Evolutionary conservation across 2,329 filamentous ascomycete genomes (phyloP).

Genomic region (Xylaria sp.): DNA sequence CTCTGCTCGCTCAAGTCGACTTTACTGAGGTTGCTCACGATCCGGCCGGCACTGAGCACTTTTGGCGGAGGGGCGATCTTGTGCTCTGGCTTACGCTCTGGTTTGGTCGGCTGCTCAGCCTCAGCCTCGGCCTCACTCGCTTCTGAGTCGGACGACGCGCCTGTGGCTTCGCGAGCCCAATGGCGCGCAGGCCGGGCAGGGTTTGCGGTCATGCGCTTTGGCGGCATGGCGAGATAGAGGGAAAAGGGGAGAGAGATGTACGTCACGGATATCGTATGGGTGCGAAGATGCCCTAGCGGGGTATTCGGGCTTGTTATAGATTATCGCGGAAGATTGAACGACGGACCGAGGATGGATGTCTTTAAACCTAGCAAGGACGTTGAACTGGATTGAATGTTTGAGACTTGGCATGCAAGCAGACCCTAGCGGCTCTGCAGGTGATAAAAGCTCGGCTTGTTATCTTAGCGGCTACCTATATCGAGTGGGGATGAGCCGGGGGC

Average conservation of each 20-base stretch:
- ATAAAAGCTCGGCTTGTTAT: constrained; percentile 18
- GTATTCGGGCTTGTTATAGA: not conserved
- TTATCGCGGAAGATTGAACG: not conserved
- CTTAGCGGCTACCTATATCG: constrained; percentile 28
- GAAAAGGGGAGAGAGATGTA: not conserved
- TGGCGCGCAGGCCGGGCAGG: constrained; percentile 83
- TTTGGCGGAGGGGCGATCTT: constrained; percentile 67
- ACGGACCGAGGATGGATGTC: not conserved
- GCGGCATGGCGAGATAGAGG: constrained; percentile 61
- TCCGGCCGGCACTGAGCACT: constrained; percentile 65
- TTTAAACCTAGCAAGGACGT: not conserved
- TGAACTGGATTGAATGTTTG: not conserved
- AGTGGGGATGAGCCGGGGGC: not conserved
- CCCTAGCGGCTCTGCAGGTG: not conserved
- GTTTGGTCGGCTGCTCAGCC: constrained; percentile 43
- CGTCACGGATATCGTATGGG: not conserved
- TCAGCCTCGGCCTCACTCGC: constrained; percentile 57
- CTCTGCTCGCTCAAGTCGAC: constrained; percentile 63
- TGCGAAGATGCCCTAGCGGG: not conserved
- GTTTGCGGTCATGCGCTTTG: constrained; percentile 94
- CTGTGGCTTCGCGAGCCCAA: constrained; percentile 81
- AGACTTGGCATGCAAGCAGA: constrained; percentile 17
- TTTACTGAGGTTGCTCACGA: constrained; percentile 63
- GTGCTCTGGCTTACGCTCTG: constrained; percentile 38
- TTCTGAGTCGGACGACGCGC: constrained; percentile 59